Evolutionary conservation across 352 stramenopile genomes (phyloP), one percentile per base, ranked within the genome.

Genomic region (Globisporangium acanthophoron): DNA sequence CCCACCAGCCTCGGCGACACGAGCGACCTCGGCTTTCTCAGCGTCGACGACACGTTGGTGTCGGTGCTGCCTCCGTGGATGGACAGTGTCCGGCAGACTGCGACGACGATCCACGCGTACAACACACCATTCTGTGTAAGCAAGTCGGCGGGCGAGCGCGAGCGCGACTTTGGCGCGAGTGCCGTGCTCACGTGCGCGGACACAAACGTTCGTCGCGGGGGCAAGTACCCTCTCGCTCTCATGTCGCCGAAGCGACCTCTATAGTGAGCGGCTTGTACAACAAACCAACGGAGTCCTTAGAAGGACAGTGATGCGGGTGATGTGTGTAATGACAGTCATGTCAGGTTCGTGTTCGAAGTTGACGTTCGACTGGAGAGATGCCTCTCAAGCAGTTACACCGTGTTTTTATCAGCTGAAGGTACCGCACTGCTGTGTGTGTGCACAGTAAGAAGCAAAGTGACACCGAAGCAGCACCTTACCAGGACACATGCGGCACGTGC

Each of bases 1-100:
- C 72, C 74, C 0, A 29, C 66, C 5, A 54, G 50, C 5, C 40
- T 77, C 3, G 61, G 56, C 1, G 59, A 66, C 47, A 59, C 52
- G 8, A 66, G 62, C 27, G 54, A 52, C 13, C 53, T 85, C 6
- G 64, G 54, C 7, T 75, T 73, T 44, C 40, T 85, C 44, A 62
- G 66, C 24, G 47, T 80, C n/a, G 73, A 70, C 16, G 54, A 58
- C 48, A 78, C 74, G 6, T 11, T 62, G 5, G 11, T 85, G 9
- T 18, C 15, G 0, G 41, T 56, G 12, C 6, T 74, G 1, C 70
- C 74, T 7, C 33, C 41, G n/a, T 80, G 74, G 74, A 59, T 71
- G 20, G 52, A 69, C 11, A 40, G 21, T 9, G 60, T 51, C 6
- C 18, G 39, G 16, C 24, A 47, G 54, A 70, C 66, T 21, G 66